Evolutionary conservation across 345 rosid species (phyloP).

Genomic region (Anacardium occidentale): DNA sequence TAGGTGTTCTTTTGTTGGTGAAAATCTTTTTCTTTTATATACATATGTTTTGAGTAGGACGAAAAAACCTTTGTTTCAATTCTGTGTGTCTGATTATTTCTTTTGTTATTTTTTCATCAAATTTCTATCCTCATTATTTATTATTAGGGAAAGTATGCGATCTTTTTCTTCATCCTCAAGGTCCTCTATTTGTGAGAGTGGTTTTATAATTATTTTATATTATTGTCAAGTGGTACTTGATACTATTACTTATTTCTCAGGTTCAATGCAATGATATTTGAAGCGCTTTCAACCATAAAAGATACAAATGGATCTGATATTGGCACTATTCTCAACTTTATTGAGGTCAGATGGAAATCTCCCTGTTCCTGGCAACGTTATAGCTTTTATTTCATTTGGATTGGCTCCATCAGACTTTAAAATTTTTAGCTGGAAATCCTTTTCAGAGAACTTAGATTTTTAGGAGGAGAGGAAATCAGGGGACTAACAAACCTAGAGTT

Average conservation of each 20-base stretch:
- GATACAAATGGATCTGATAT: slow-evolving; percentile 57
- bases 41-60: neutral
- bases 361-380: slow-evolving; percentile 7
- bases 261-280: slow-evolving; percentile 65
- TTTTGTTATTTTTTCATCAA: neutral
- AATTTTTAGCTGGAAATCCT: neutral
- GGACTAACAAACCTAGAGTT: neutral
- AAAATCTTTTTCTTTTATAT: neutral
- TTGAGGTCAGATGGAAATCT: slow-evolving; percentile 55
- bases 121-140: neutral
- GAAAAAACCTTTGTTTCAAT: neutral
- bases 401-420: neutral
- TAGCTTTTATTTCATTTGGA: slow-evolving; percentile 7
- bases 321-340: slow-evolving; percentile 50
- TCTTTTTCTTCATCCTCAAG: neutral
- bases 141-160: neutral
- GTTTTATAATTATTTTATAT: neutral
- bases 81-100: neutral
- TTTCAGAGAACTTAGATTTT: neutral
- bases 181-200: neutral
- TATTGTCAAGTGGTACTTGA: neutral
- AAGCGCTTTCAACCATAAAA: slow-evolving; percentile 61
- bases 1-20: neutral
- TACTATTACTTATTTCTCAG: slow-evolving; percentile 27
- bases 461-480: neutral